phyloP scores from a whole-genome alignment of 2,329 filamentous ascomycete genomes.

The Cladosporium colombiae region DNA sequence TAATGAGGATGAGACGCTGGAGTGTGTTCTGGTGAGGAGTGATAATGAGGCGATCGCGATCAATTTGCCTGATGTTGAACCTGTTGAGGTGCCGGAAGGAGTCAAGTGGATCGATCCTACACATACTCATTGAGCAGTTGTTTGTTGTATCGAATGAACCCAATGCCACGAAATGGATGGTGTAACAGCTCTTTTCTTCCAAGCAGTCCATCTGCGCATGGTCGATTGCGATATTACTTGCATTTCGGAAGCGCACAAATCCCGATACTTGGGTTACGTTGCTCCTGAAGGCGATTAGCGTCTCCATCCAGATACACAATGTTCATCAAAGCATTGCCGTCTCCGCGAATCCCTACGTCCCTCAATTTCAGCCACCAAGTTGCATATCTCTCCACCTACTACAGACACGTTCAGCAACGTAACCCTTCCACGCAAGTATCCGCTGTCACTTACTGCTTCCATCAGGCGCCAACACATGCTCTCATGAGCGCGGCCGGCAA shows the following conservation, averaged over 20 bases:
- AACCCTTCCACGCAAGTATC: neutral
- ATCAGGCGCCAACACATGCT: neutral
- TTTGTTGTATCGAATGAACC: neutral
- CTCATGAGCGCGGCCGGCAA: neutral
- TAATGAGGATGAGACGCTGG: conserved; percentile 43
- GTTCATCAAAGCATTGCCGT: too few relatives aligned
- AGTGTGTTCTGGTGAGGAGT: conserved; percentile 47
- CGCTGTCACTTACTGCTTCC: neutral
- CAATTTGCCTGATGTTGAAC: conserved; percentile 47
- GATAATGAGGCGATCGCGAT: conserved; percentile 49
- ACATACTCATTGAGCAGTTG: conserved; percentile 29
- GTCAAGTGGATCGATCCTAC: conserved; percentile 51
- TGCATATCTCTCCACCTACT: neutral
- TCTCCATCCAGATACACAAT: neutral
- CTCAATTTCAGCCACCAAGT: too few relatives aligned
- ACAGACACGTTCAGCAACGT: too few relatives aligned
- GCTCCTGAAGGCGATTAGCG: neutral
- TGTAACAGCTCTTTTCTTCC: neutral
- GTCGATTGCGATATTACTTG: neutral
- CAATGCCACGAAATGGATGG: neutral
- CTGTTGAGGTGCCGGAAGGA: conserved; percentile 45
- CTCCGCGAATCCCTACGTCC: too few relatives aligned
- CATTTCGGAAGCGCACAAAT: neutral
- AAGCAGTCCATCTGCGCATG: neutral
- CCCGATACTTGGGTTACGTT: neutral